Evolutionary conservation across 345 rosid species (phyloP).

Genomic region (Barbarea vulgaris): DNA sequence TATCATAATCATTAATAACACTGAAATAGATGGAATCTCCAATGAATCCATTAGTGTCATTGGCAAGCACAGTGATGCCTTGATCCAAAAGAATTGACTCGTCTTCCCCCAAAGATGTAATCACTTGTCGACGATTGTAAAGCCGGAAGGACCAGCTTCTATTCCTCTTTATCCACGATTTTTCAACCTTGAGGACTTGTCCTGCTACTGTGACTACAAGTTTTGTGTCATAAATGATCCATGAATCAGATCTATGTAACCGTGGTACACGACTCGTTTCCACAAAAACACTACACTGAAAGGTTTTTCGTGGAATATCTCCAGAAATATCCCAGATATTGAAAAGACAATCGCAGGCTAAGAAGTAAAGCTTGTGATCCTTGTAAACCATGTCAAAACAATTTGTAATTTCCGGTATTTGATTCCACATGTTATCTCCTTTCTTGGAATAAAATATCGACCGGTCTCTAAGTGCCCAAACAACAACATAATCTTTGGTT

Average conservation of each 20-base stretch:
- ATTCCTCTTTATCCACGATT: fast-evolving
- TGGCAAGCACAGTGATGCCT: background rate
- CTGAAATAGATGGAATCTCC: background rate
- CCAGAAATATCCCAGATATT: background rate
- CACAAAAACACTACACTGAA: background rate
- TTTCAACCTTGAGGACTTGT: background rate
- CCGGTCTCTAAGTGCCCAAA: background rate
- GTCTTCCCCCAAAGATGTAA: background rate
- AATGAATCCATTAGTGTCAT: background rate
- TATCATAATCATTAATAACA: no score
- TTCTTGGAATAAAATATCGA: background rate
- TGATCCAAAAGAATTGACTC: background rate
- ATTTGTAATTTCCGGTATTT: background rate
- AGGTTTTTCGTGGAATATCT: background rate
- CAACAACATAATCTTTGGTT: background rate
- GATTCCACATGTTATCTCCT: background rate
- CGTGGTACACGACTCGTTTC: no score
- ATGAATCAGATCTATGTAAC: no score
- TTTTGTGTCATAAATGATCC: background rate
- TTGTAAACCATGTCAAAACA: background rate
- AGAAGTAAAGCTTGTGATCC: constrained; percentile 4
- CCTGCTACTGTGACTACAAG: background rate
- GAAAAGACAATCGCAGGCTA: fast-evolving
- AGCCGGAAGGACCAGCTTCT: background rate
- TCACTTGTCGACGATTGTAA: background rate